Base-by-base conservation (phyloP, 768 basidiomycete genomes). In the Cystofilobasidium capitatum region DNA sequence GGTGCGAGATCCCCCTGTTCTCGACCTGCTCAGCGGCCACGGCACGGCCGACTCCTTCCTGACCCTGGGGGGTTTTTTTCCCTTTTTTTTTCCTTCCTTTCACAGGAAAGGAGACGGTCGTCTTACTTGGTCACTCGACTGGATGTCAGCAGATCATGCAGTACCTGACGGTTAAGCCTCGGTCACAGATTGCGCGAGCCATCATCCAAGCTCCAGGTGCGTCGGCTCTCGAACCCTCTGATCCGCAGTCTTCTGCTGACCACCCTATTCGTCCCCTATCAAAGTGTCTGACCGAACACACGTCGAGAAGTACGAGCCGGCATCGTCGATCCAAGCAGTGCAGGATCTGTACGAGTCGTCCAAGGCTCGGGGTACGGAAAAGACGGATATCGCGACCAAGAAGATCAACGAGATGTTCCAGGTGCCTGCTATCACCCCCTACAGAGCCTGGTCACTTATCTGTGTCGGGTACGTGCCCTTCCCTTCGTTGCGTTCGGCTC, bases 71-170 rank as follows among this genome's bases (percentile, higher is more conserved):
- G 31, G 22, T 8, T 26, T 29, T 29, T 29, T 17, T 31, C 35
- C 20, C 29, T 20, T 35, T 20, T 6, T 22, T 24, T 58, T 24
- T 35, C 33, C 36, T 9, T 29, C 26, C 24, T 51, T 29, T 9
- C 12, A 44, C 39, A 61, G 59, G 59, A 22, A 61, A 61, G 40
- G 20, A 44, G 39, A 44, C 22, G 26, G 20, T 61, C 16, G 59
- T 61, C 10, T 20, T 61, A 4, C n/a, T 44, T 26, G 66, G 66
- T 40, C 66, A 68, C 44, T 68, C 66, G 13, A 68, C 66, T 8
- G 66, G 66, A 17, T 68, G 66, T 40, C 66, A 68, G 35, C 66
- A 68, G n/a, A 68, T 54, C 29, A 68, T 68, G 61, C 39, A 42
- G 29, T 68, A 68, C 45, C 61, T 68, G 22, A 31, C 58, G 33